These are phyloP conservation scores for Neoscytalidium dimidiatum DNA, from an alignment of 2,329 filamentous ascomycete species.

Conservation along the genomic window DNA sequence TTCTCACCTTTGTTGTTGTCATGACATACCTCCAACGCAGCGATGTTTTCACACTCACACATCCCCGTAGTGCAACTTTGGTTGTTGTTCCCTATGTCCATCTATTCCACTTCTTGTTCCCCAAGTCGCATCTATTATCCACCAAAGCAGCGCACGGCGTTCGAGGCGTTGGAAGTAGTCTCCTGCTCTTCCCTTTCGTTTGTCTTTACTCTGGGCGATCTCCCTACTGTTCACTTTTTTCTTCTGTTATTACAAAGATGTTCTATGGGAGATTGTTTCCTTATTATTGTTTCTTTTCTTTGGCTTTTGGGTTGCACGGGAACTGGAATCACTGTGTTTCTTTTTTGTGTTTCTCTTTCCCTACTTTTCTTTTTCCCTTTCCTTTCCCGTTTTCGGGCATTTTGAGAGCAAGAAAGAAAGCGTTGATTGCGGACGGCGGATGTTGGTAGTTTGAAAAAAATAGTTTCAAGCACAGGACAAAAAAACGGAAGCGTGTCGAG, in stretches of 20 bases:
- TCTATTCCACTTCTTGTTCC: neutral
- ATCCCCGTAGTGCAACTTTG: conserved; percentile 5
- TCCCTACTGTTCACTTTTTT: neutral
- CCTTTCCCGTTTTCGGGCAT: neutral
- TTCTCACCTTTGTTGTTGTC: conserved; percentile 13
- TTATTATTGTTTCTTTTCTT: neutral
- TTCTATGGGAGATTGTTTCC: neutral
- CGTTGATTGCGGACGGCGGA: neutral
- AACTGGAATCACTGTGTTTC: neutral
- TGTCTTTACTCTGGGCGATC: neutral
- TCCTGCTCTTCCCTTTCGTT: conserved; percentile 12
- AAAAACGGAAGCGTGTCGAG: conserved; percentile 2
- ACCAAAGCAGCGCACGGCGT: conserved; percentile 14
- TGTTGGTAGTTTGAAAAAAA: conserved; percentile 1
- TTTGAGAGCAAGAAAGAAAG: conserved; percentile 4
- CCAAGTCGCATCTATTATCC: conserved; percentile 15
- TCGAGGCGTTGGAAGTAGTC: conserved; percentile 16
- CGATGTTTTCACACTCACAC: conserved; percentile 14
- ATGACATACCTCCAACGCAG: conserved; percentile 16
- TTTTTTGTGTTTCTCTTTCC: neutral
- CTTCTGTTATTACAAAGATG: neutral
- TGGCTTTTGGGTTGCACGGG: conserved; percentile 1
- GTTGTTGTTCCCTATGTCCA: conserved; percentile 15
- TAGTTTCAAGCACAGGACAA: conserved; percentile 4
- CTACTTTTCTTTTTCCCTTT: neutral